These are phyloP conservation scores for Arachnopeziza araneosa DNA, from an alignment of 2,329 filamentous ascomycete species.

Conservation along the genomic window DNA sequence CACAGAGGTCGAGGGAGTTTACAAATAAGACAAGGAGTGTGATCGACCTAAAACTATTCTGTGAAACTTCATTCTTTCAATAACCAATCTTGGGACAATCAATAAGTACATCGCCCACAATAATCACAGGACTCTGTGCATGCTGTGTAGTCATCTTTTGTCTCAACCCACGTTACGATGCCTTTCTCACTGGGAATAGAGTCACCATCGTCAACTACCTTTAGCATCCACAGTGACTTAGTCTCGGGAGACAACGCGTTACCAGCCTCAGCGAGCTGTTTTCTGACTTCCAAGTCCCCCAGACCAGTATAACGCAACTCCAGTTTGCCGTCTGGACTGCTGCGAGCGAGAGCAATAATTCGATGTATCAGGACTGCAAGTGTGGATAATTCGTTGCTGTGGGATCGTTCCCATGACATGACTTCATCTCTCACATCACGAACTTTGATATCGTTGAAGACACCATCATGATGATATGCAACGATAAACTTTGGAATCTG, in stretches of 20 bases:
- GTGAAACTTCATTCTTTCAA: too few relatives aligned
- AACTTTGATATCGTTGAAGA: slow-evolving; percentile 33
- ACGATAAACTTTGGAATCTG: slow-evolving; percentile 47
- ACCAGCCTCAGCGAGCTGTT: slow-evolving; percentile 17
- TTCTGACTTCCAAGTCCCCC: slow-evolving; percentile 15
- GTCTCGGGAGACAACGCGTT: slow-evolving; percentile 21
- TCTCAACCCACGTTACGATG: background rate
- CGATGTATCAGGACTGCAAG: slow-evolving; percentile 20
- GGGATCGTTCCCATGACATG: slow-evolving; percentile 15
- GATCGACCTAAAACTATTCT: too few relatives aligned
- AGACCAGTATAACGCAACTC: slow-evolving; percentile 20
- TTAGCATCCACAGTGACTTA: background rate
- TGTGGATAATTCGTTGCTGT: slow-evolving; percentile 11
- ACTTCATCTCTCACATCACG: slow-evolving; percentile 12
- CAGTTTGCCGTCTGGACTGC: slow-evolving; percentile 9
- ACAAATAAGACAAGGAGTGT: too few relatives aligned
- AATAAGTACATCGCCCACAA: background rate
- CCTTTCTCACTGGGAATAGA: background rate
- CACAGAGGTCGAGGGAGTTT: too few relatives aligned
- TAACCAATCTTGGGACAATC: too few relatives aligned
- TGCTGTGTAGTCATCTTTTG: background rate
- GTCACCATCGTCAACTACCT: background rate
- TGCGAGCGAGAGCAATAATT: slow-evolving; percentile 18
- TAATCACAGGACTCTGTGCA: background rate
- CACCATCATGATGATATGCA: slow-evolving; percentile 40